Conservation (phyloP, 1,139 yeast genomes). For the Kurtzmaniella natalensis region DNA sequence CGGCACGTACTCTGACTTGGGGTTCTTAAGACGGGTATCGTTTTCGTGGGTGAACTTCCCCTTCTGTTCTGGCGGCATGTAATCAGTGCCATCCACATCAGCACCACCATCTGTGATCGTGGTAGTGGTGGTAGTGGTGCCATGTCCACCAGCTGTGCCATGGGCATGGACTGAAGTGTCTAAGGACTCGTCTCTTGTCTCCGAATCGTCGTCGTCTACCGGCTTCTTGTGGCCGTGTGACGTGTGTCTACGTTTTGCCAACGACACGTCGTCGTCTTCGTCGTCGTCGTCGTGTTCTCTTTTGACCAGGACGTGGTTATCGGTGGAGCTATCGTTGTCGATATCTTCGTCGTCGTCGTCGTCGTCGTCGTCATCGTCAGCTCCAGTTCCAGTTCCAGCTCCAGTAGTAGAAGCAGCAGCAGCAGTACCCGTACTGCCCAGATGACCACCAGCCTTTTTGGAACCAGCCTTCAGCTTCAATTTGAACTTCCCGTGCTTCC, state of each 20-base stretch:
- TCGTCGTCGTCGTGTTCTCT: slow-evolving; percentile 10
- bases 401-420: slow-evolving; percentile 11
- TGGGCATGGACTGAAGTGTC: no score
- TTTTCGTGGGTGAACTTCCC: slow-evolving; percentile 47
- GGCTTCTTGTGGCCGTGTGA: slow-evolving; percentile 3
- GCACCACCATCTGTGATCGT: slow-evolving; percentile 32
- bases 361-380: slow-evolving; percentile 11
- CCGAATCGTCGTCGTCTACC: background rate
- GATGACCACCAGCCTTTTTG: slow-evolving; percentile 9
- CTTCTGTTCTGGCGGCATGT: slow-evolving; percentile 40
- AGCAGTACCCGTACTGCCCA: slow-evolving; percentile 7
- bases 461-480: background rate
- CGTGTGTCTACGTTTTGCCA: slow-evolving; percentile 12
- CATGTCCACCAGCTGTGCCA: no score
- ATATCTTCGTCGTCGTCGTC: slow-evolving; percentile 9
- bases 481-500: slow-evolving; percentile 5
- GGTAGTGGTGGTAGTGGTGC: no score
- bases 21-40: slow-evolving; percentile 64
- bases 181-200: background rate
- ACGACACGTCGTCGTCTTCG: slow-evolving; percentile 11
- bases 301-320: background rate
- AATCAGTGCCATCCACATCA: slow-evolving; percentile 8
- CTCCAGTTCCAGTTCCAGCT: slow-evolving; percentile 10
- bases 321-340: slow-evolving; percentile 3
- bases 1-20: slow-evolving; percentile 73